These are phyloP conservation scores for Parascedosporium putredinis DNA, from an alignment of 2,329 filamentous ascomycete genomes.

Conservation along the genomic window DNA sequence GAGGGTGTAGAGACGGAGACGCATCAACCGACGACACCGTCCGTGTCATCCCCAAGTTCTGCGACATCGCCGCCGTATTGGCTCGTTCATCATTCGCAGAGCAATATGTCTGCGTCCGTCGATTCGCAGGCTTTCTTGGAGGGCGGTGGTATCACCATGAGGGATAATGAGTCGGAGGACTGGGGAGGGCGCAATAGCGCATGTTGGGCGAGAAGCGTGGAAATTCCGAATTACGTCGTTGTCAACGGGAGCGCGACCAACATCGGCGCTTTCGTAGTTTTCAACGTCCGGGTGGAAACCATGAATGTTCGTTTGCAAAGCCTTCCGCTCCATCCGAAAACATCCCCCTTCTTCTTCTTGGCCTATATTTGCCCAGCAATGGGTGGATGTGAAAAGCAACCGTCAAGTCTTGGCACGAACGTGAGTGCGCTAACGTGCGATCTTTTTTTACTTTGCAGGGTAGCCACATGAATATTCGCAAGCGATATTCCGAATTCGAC, in stretches of 20 bases:
- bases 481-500: conserved; percentile 90
- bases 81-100: conserved; percentile 1
- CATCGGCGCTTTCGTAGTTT: conserved; percentile 87
- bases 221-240: conserved; percentile 45
- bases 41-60: not conserved
- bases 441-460: conserved; percentile 44
- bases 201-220: conserved; percentile 56
- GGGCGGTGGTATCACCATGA: conserved; percentile 46
- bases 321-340: not conserved
- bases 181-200: conserved; percentile 41
- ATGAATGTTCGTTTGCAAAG: conserved; percentile 51
- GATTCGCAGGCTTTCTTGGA: conserved; percentile 6
- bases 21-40: not conserved
- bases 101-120: not conserved
- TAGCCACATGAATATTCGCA: conserved; percentile 50
- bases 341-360: not conserved
- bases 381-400: not conserved
- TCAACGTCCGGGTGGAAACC: conserved; percentile 82
- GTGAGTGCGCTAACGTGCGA: not conserved
- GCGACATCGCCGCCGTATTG: conserved; percentile 5
- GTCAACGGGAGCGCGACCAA: conserved; percentile 47
- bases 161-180: conserved; percentile 49
- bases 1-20: not conserved
- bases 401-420: not conserved
- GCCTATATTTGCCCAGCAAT: no score